These are phyloP conservation scores for Rosa hybrid DNA, from an alignment of 331 rosid species.

Conservation along the genomic window DNA sequence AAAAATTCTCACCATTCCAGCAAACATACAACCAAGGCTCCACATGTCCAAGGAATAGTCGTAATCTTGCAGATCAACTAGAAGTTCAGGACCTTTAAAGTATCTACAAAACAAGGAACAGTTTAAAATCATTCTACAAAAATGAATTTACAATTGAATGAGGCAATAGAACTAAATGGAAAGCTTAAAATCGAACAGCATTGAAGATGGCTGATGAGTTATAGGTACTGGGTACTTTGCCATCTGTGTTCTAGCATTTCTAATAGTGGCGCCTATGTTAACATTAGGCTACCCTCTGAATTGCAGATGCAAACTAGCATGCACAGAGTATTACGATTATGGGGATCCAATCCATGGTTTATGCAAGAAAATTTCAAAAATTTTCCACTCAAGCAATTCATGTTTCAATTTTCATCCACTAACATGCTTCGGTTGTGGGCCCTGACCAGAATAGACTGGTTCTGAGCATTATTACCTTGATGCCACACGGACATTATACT, in stretches of 20 bases:
- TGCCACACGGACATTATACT: constrained; percentile 93
- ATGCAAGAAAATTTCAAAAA: neutral
- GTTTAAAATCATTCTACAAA: neutral
- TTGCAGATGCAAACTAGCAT: neutral
- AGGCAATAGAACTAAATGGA: neutral
- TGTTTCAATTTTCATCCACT: neutral
- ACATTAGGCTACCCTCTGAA: neutral
- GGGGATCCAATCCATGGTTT: neutral
- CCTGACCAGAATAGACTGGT: neutral
- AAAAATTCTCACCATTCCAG: constrained; percentile 78
- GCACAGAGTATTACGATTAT: neutral
- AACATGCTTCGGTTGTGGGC: neutral
- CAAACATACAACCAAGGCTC: constrained; percentile 99
- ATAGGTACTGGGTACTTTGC: neutral
- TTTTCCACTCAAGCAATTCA: neutral
- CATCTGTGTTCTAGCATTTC: neutral
- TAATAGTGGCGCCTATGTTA: neutral
- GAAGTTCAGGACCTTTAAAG: constrained; percentile 92
- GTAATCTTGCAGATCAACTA: constrained; percentile 89
- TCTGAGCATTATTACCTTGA: constrained; percentile 53
- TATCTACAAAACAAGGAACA: constrained; percentile 55
- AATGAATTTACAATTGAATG: neutral
- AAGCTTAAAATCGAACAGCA: neutral
- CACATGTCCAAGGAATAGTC: constrained; percentile 95
- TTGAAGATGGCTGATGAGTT: neutral